Evolutionary conservation across 2,329 filamentous ascomycete species (phyloP), one percentile per base, ranked within the genome.

Genomic region (Xylaria sp.): DNA sequence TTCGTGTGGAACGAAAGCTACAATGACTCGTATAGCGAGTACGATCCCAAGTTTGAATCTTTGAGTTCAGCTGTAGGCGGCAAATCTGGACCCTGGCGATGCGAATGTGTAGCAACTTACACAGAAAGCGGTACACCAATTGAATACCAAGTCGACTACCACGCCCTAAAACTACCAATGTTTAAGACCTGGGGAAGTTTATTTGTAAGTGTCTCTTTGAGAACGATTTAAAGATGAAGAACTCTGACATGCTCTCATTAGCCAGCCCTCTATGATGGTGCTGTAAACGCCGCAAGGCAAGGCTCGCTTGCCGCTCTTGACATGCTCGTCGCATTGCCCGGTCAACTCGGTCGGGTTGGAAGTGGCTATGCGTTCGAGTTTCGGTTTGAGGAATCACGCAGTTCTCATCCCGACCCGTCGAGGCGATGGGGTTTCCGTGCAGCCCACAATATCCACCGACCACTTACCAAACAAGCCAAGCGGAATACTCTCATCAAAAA

Each of bases 21-120:
- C 15, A n/a, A 31, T n/a, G 51, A n/a, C 28, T 54, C 28, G 25
- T 54, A 54, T 54, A 54, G 33, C 28, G 31, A 54, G 28, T 54
- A 54, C 28, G 51, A 54, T 4, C 28, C 51, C 1, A 10, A 18
- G 2, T 18, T 28, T 10, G 15, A 5, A 33, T 6, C 8, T 2
- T 33, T 54, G 5, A 2, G n/a, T 10, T 54, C 25, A n/a, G 2
- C 15, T 12, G 15, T n/a, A n/a, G 25, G 3, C 28, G 28, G 28
- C 28, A 28, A 54, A n/a, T 0, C 48, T 13, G 10, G 20, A 10
- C n/a, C n/a, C 28, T 54, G 51, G 51, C 51, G 51, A n/a, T 54
- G 51, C 15, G 51, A 54, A n/a, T 54, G 51, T n/a, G 25, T 33
- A 18, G 15, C 28, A 15, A 3, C 8, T 18, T 54, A 33, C 28